phyloP scores from a whole-genome alignment of 345 rosid species.

The Jatropha curcas region DNA sequence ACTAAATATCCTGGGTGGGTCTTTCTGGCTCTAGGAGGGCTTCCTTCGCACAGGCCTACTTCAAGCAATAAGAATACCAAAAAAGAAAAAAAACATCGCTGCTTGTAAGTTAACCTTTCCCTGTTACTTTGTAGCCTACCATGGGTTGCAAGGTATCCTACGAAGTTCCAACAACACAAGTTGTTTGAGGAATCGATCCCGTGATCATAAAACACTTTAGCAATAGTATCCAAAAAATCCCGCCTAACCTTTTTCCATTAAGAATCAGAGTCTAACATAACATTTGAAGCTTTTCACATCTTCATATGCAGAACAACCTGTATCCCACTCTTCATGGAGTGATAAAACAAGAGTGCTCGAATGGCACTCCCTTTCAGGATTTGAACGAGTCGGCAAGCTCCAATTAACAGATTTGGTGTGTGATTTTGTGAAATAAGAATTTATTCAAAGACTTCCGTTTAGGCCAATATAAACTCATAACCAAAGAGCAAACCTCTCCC shows the following conservation, averaged over 20 bases:
- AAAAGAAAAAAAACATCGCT: conserved; percentile 11
- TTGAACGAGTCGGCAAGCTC: too few species aligned
- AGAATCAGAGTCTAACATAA: conserved; percentile 5
- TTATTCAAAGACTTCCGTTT: conserved; percentile 7
- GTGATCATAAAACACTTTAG: not conserved
- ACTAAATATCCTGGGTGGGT: not conserved
- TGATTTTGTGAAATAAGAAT: not conserved
- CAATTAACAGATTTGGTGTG: not conserved
- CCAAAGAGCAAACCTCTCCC: conserved; percentile 9
- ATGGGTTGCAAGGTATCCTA: conserved; percentile 9
- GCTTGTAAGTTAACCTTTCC: conserved; percentile 2
- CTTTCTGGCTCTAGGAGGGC: not conserved
- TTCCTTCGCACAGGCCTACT: conserved; percentile 10
- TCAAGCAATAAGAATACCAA: conserved; percentile 7
- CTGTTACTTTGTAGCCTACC: conserved; percentile 8
- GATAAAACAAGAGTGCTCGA: conserved; percentile 10
- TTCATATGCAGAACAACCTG: conserved; percentile 12
- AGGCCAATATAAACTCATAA: conserved; percentile 8
- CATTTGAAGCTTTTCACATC: conserved; percentile 11
- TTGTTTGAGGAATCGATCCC: conserved; percentile 2
- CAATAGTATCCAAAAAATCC: conserved; percentile 13
- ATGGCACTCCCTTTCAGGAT: conserved; percentile 1
- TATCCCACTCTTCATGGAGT: conserved; percentile 14
- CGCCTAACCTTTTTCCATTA: conserved; percentile 6
- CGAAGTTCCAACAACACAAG: conserved; percentile 8